These are phyloP conservation scores for Tremella yokohamensis DNA, from an alignment of 768 basidiomycete genomes.

Conservation along the genomic window DNA sequence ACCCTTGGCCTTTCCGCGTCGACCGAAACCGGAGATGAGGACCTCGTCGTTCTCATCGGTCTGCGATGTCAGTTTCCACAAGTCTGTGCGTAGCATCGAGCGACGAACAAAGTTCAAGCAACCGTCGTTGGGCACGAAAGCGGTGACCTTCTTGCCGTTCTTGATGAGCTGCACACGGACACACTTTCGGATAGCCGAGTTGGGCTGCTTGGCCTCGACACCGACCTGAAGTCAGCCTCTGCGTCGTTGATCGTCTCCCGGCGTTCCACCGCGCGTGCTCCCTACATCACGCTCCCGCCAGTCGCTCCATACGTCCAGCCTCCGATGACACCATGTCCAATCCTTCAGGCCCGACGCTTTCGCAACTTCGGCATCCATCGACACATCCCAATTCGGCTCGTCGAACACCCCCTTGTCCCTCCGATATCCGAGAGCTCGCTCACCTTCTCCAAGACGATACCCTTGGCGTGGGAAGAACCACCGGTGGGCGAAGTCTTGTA, in stretches of 20 bases:
- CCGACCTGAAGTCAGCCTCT: slow-evolving; percentile 60
- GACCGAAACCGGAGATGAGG: slow-evolving; percentile 99
- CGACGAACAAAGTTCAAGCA: slow-evolving; percentile 49
- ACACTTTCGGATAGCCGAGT: slow-evolving; percentile 99
- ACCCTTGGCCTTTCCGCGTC: slow-evolving; percentile 96
- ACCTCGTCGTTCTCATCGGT: slow-evolving; percentile 99
- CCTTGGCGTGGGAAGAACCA: slow-evolving; percentile 99
- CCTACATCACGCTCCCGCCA: too few species aligned
- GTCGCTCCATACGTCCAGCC: too few species aligned
- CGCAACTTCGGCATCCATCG: too few species aligned
- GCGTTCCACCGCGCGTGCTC: neutral
- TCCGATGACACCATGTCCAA: too few species aligned
- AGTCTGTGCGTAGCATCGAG: neutral
- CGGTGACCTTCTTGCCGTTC: slow-evolving; percentile 99
- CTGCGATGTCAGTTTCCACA: slow-evolving; percentile 14
- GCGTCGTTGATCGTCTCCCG: neutral
- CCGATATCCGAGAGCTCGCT: slow-evolving; percentile 14
- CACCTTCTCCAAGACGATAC: slow-evolving; percentile 95
- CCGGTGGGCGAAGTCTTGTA: slow-evolving; percentile 99
- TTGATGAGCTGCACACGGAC: slow-evolving; percentile 99
- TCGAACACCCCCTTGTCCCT: too few species aligned
- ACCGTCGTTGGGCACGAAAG: slow-evolving; percentile 78
- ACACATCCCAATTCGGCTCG: too few species aligned
- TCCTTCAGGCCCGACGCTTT: too few species aligned
- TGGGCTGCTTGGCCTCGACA: slow-evolving; percentile 99